phyloP scores from a whole-genome alignment of 2,329 filamentous ascomycete genomes.

The Beauveria sp. region DNA sequence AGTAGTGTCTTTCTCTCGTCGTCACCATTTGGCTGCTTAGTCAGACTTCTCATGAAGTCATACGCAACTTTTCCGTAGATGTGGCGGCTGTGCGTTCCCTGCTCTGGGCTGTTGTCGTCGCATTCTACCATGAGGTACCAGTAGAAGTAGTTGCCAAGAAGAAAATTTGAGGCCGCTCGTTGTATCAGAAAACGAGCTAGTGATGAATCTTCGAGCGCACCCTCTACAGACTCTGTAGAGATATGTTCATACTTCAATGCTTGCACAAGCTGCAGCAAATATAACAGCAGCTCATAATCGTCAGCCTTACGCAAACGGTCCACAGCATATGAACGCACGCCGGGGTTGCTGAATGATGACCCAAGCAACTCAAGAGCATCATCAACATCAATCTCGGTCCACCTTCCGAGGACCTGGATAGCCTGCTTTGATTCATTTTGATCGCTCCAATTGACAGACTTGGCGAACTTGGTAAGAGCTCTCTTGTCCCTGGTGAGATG shows the following conservation, averaged over 20 bases:
- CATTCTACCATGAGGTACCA: conserved; percentile 99
- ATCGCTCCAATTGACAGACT: conserved; percentile 93
- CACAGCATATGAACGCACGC: conserved; percentile 88
- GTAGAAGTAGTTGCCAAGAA: conserved; percentile 88
- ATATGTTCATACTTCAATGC: conserved; percentile 90
- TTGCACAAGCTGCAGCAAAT: conserved; percentile 89
- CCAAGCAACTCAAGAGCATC: conserved; percentile 91
- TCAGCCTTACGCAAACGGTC: conserved; percentile 86
- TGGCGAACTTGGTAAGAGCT: conserved; percentile 93
- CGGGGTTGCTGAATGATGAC: conserved; percentile 80
- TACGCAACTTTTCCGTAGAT: conserved; percentile 91
- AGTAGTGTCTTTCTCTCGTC: conserved; percentile 70
- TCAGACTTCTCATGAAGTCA: conserved; percentile 88
- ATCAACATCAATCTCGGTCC: conserved; percentile 95
- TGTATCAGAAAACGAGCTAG: conserved; percentile 84
- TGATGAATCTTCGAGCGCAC: conserved; percentile 67
- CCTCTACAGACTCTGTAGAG: conserved; percentile 45
- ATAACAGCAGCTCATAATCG: conserved; percentile 83
- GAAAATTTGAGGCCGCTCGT: conserved; percentile 79
- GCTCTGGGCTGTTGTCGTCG: conserved; percentile 72
- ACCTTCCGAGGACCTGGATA: conserved; percentile 80
- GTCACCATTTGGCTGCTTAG: conserved; percentile 60
- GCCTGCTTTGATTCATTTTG: conserved; percentile 79
- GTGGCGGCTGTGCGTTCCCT: conserved; percentile 66
- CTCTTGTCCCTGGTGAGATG: conserved; percentile 88